Percentiles rank a stretch among this genome's conserved stretches.
phyloP scores from a whole-genome alignment of 805 yeast species.

The Candida railenensis region DNA sequence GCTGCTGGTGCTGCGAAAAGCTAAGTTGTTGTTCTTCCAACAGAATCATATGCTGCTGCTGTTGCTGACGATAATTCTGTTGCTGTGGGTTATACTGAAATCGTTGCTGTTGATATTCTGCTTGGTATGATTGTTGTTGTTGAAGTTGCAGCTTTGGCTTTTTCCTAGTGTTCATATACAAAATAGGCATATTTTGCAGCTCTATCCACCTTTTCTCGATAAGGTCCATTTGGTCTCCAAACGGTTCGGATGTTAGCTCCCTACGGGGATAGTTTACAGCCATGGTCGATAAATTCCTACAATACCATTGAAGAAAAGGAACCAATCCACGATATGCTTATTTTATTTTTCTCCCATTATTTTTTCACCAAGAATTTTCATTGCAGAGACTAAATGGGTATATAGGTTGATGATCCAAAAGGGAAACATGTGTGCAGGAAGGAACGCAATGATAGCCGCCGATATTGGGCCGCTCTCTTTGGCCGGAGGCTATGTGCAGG shows the following conservation, averaged over 20 bases:
- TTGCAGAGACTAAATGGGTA: no score
- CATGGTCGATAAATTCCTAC: background rate
- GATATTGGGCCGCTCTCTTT: no score
- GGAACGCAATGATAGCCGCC: no score
- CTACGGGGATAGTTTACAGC: constrained; percentile 19
- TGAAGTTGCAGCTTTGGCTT: constrained; percentile 3
- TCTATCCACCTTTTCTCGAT: constrained; percentile 33
- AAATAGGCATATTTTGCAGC: constrained; percentile 30
- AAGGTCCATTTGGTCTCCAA: constrained; percentile 31
- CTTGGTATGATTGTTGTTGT: background rate
- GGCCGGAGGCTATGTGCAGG: no score
- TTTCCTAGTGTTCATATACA: constrained; percentile 9
- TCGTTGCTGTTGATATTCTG: background rate
- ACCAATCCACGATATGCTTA: background rate
- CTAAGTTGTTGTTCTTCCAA: background rate
- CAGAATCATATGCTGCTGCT: background rate
- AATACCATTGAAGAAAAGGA: background rate
- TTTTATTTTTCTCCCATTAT: no score
- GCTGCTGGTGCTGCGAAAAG: background rate
- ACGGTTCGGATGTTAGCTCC: constrained; percentile 26
- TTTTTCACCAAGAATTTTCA: no score
- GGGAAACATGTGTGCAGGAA: no score
- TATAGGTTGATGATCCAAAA: no score
- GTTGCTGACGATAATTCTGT: background rate
- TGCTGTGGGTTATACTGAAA: background rate